Evolutionary conservation across 495 filamentous ascomycete species (phyloP).

Genomic region (Tuber calosporum): DNA sequence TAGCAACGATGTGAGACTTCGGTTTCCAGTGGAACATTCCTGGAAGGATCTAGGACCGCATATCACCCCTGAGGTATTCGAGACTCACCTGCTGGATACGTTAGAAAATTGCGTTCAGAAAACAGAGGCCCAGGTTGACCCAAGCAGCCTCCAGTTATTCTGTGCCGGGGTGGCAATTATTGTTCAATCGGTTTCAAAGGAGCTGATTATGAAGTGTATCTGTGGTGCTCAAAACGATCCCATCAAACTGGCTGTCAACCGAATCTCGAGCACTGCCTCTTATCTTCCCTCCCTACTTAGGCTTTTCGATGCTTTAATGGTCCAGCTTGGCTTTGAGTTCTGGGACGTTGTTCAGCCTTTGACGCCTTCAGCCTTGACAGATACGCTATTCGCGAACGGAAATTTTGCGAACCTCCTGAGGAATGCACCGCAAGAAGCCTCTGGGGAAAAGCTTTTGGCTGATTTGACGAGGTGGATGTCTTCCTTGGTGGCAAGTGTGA

Average conservation of each 20-base stretch:
- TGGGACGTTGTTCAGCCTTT: constrained; percentile 41
- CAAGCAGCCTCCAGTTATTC: constrained; percentile 28
- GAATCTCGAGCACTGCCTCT: constrained; percentile 29
- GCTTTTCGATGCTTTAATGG: constrained; percentile 39
- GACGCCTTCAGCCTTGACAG: constrained; percentile 35
- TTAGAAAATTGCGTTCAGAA: constrained; percentile 31
- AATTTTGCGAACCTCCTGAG: constrained; percentile 33
- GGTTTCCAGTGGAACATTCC: constrained; percentile 29
- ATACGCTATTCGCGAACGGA: constrained; percentile 34
- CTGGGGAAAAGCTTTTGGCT: constrained; percentile 28
- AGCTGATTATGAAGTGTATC: constrained; percentile 39
- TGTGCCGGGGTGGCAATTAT: constrained; percentile 35
- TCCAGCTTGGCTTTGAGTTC: constrained; percentile 37
- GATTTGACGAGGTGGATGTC: constrained; percentile 41
- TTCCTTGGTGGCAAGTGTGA: constrained; percentile 37
- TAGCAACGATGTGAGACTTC: constrained; percentile 28
- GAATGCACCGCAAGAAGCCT: constrained; percentile 22
- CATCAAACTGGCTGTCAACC: constrained; percentile 39
- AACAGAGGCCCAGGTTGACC: constrained; percentile 23
- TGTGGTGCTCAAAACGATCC: constrained; percentile 40
- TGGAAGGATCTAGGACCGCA: constrained; percentile 31
- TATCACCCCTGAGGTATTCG: constrained; percentile 30
- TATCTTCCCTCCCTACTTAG: constrained; percentile 38
- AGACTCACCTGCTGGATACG: constrained; percentile 30
- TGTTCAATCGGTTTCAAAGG: constrained; percentile 30